A percentile compares a stretch with the other conserved stretches of the same genome.
Evolutionary conservation across 495 filamentous ascomycete genomes (phyloP).

Genomic region (Lindgomyces ingoldianus): DNA sequence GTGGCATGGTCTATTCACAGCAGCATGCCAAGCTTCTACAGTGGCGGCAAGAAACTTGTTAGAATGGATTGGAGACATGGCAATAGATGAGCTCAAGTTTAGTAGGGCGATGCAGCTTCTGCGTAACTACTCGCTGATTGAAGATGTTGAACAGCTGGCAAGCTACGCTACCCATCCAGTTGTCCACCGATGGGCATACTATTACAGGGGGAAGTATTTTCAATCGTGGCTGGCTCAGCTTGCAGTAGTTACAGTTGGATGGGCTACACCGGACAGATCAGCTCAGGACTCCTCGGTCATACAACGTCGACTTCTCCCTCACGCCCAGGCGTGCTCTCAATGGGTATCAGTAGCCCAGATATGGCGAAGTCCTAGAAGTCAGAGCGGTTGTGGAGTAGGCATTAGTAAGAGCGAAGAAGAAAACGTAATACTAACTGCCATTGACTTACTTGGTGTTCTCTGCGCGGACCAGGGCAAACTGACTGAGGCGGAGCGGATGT

Average conservation of each 20-base stretch:
- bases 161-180: constrained; percentile 27
- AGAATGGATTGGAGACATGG: constrained; percentile 10
- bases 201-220: constrained; percentile 1
- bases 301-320: constrained; percentile 24
- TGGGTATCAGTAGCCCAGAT: constrained; percentile 2
- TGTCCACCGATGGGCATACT: constrained; percentile 18
- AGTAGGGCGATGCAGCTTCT: constrained; percentile 13
- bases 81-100: constrained; percentile 16
- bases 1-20: constrained; percentile 27
- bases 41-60: background rate
- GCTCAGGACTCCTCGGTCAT: constrained; percentile 3
- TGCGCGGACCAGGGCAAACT: constrained; percentile 25
- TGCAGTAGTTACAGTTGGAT: constrained; percentile 16
- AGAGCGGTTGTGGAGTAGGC: background rate
- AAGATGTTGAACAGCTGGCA: constrained; percentile 8
- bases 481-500: constrained; percentile 12
- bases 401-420: background rate
- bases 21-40: background rate
- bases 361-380: background rate
- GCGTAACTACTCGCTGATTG: constrained; percentile 26
- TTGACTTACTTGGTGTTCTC: constrained; percentile 8
- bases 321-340: constrained; percentile 20
- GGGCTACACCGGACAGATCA: constrained; percentile 9
- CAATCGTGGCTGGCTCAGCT: background rate
- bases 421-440: background rate